Base-by-base conservation (phyloP, 2,329 filamentous ascomycete genomes). In the Neopestalotiopsis rosae region DNA sequence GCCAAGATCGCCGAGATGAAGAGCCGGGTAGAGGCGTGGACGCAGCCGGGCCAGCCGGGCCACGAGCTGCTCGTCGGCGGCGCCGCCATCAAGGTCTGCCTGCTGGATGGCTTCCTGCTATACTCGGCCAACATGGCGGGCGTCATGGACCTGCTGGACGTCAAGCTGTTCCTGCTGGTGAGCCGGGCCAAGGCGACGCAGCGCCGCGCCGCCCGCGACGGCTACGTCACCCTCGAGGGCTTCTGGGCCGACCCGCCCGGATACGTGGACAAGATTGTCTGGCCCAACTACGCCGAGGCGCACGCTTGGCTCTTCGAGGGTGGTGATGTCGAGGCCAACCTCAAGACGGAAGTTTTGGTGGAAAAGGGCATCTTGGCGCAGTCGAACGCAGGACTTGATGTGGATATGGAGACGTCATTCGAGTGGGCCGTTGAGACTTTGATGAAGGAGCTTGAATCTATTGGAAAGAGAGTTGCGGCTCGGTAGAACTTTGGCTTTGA, bases 211-310 rank as follows among this genome's bases (percentile, higher is more conserved):
- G 89, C 89, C 0, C 84, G 93, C 67, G 89, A 87, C 72, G 93
- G 93, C 12, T 96, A 96, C 78, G 92, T 94, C 38, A 95, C 93
- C 3, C 80, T 92, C 5, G 90, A 98, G 76, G 95, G 95, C 34
- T 99, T 98, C 82, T 99, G 96, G 96, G 87, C 91, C 68, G 96
- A 99, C 79, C 96, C 96, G 0, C 94, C 94, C 0, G 95, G 94
- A 0, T 99, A 98, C 79, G 94, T 98, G 49, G 95, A 98, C 78
- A 89, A 92, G 78, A 88, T 99, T 67, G 96, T 99, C 4, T 99
- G 96, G 96, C 95, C 95, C 3, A 95, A 97, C 75, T 98, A 98
- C 80, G 93, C 92, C 3, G 85, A 88, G 66, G 89, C 94, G 74
- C 95, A 98, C 81, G 84, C 84, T 28, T 97, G 93, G 86, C 83